phyloP scores from a whole-genome alignment of 495 filamentous ascomycete genomes.

The Daldinia loculata region DNA sequence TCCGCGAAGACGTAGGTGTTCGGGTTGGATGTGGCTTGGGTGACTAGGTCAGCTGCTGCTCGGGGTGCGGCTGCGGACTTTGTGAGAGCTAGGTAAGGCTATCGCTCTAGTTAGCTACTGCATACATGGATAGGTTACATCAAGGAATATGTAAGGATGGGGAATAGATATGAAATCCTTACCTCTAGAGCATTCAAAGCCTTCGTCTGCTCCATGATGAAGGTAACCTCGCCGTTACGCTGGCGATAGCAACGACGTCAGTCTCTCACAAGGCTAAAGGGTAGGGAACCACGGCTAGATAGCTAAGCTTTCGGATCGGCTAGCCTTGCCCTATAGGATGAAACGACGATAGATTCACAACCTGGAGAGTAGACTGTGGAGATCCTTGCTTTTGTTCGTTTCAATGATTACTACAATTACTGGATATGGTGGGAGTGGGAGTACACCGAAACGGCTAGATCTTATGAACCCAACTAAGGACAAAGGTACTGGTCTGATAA shows the following conservation, averaged over 20 bases:
- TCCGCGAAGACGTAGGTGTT: slow-evolving; percentile 96
- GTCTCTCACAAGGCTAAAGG: slow-evolving; percentile 31
- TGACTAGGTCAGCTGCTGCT: slow-evolving; percentile 84
- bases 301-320: background rate
- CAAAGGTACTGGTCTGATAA: background rate
- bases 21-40: slow-evolving; percentile 83
- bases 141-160: slow-evolving; percentile 14
- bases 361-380: background rate
- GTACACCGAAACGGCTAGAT: background rate
- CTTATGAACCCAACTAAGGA: background rate
- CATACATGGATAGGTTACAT: background rate
- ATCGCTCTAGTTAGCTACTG: slow-evolving; percentile 2
- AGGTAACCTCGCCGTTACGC: slow-evolving; percentile 17
- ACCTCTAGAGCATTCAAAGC: slow-evolving; percentile 82
- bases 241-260: slow-evolving; percentile 37
- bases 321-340: background rate
- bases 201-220: slow-evolving; percentile 82
- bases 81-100: slow-evolving; percentile 88
- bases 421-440: background rate
- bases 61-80: slow-evolving; percentile 85
- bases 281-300: slow-evolving; percentile 12
- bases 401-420: background rate
- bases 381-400: background rate
- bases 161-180: background rate
- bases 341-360: background rate